Conservation (phyloP, 768 basidiomycete species). For the Clathrus columnatus region DNA sequence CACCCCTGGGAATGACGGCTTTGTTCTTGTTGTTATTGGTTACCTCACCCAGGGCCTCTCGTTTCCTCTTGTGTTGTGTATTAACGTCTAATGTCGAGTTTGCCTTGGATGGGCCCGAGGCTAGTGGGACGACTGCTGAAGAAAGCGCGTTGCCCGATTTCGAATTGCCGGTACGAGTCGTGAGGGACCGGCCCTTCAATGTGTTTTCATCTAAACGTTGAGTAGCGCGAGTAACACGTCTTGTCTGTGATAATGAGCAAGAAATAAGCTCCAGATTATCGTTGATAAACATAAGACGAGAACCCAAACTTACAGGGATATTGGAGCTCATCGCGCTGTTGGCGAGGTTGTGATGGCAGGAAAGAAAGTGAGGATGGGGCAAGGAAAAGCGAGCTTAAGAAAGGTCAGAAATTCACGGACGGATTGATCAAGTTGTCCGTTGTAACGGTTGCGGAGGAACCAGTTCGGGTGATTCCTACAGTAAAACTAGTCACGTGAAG, state of each 20-base stretch:
- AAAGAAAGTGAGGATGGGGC: not conserved
- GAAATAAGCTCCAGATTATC: not conserved
- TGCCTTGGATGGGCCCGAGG: slow-evolving; percentile 32
- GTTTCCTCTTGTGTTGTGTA: slow-evolving; percentile 60
- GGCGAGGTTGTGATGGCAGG: not conserved
- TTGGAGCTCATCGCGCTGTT: slow-evolving; percentile 21
- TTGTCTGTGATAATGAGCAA: too few species aligned
- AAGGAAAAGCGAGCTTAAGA: not conserved
- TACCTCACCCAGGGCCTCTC: slow-evolving; percentile 68
- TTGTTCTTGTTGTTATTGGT: slow-evolving; percentile 27
- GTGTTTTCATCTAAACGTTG: slow-evolving; percentile 61
- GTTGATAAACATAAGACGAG: not conserved
- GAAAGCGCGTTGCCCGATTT: slow-evolving; percentile 43
- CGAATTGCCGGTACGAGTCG: slow-evolving; percentile 31
- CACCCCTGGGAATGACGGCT: slow-evolving; percentile 1
- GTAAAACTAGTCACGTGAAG: slow-evolving; percentile 9
- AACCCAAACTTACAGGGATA: slow-evolving; percentile 32
- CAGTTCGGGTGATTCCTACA: not conserved
- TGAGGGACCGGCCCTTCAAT: slow-evolving; percentile 43
- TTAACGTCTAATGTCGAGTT: slow-evolving; percentile 35
- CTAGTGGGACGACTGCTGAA: slow-evolving; percentile 37
- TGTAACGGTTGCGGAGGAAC: not conserved
- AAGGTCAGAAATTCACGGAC: not conserved
- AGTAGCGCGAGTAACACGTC: slow-evolving; percentile 48
- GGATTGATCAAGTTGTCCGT: not conserved